Base-by-base conservation (phyloP, 2,329 filamentous ascomycete species). In the Diaporthe citrichinensis region DNA sequence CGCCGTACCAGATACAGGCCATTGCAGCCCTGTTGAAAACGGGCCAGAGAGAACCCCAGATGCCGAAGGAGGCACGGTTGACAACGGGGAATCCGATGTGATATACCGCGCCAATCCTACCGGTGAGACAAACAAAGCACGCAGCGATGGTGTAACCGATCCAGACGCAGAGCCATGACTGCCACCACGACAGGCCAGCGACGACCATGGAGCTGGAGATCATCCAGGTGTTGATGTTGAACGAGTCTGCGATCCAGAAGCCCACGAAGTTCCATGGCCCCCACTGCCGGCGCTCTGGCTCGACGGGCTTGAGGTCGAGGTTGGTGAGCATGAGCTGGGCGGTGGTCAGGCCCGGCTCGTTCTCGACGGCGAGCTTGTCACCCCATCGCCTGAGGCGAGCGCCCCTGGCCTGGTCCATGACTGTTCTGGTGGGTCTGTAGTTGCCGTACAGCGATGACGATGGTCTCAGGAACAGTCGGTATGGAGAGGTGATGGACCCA, bases 171-270 rank as follows among this genome's bases (percentile, higher is more conserved):
- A 95, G 85, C 93, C 94, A 95, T 3, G 94, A 93, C 85, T 98
- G 95, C 95, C 95, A 98, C 95, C 95, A 98, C 10, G 94, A 94
- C 31, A 97, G 87, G 17, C 95, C 94, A 65, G 86, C 87, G 1
- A 93, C 90, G 46, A 97, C 94, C 90, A 95, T 95, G 51, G 94
- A 92, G 1, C 94, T 95, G 0, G 94, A 94, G 77, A 97, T 97
- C 94, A 97, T 98, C 95, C 95, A 97, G 2, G 95, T 97, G 84
- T 96, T 97, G 82, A 97, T 95, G 83, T 96, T 96, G 86, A 96
- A 95, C 0, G 92, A 94, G 84, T 96, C 94, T 41, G 94, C 93
- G 80, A 97, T 90, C 94, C 94, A 96, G 82, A 97, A 97, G 20
- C 92, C 94, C 55, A 98, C 93, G 82, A 95, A 98, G 84, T 98